phyloP scores from a whole-genome alignment of 495 filamentous ascomycete species.

The Ramalina intermedia region DNA sequence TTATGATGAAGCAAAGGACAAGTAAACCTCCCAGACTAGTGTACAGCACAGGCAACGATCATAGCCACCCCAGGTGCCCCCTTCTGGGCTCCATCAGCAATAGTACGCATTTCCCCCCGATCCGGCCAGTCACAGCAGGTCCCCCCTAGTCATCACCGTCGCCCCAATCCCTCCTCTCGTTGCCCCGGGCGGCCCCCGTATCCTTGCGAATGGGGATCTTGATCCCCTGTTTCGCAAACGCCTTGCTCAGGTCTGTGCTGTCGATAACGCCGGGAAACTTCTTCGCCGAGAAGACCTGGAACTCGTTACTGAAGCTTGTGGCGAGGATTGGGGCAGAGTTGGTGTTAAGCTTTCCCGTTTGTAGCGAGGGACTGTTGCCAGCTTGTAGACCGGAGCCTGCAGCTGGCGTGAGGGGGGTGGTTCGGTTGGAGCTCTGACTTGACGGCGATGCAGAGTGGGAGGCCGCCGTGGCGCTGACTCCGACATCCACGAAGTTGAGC shows the following conservation, averaged over 20 bases:
- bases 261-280: slow-evolving; percentile 97
- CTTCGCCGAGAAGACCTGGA: slow-evolving; percentile 92
- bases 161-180: slow-evolving; percentile 39
- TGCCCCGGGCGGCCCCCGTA: slow-evolving; percentile 37
- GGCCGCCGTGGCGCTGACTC: slow-evolving; percentile 18
- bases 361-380: slow-evolving; percentile 10
- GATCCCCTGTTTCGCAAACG: slow-evolving; percentile 89
- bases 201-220: slow-evolving; percentile 93
- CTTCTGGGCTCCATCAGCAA: too few relatives aligned
- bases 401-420: too few relatives aligned
- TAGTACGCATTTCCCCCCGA: not conserved
- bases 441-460: slow-evolving; percentile 7
- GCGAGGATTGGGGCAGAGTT: slow-evolving; percentile 75
- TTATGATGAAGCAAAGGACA: too few relatives aligned
- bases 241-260: slow-evolving; percentile 82
- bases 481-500: slow-evolving; percentile 65
- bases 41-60: too few relatives aligned
- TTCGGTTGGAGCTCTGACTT: too few relatives aligned
- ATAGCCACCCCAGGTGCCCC: too few relatives aligned
- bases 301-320: slow-evolving; percentile 72
- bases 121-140: not conserved
- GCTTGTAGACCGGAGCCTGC: not conserved
- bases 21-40: too few relatives aligned
- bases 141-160: slow-evolving; percentile 41
- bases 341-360: slow-evolving; percentile 42